Base-by-base conservation (phyloP, 257 asterid species). In the Rubia yunnanensis region DNA sequence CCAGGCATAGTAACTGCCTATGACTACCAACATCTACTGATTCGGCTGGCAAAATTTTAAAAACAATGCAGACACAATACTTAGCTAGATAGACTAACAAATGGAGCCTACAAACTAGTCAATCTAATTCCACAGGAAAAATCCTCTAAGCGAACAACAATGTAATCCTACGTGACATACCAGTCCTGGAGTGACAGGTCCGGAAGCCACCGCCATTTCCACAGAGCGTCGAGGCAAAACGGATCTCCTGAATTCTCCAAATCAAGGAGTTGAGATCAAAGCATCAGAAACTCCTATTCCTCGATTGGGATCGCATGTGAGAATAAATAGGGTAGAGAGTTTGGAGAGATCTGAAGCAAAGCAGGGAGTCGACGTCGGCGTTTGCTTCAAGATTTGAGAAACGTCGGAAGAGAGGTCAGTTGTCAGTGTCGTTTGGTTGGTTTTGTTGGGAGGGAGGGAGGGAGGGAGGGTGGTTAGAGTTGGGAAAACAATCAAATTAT, bases 171-270 rank as follows among this genome's bases (percentile, higher is more conserved):
- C 20, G 22, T 7, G 7, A 57, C 78, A 13, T 65, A 88, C 95
- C 90, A 80, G 95, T 30, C 92, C 92, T 36, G 92, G 79, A 11
- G 90, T 81, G 74, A 86, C 80, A 55, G 86, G 95, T 53, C 86
- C 92, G 65, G 92, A 57, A 77, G 63, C 86, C 84, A 77, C 87
- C 69, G 80, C 81, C 96, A 88, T 86, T 74, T 75, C 22, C 55
- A 26, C 30, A 52, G 53, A 61, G 38, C 68, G 9, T 30, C 10
- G 17, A 4, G 22, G 23, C 24, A 31, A 26, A 39, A 24, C 10
- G 7, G 17, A 39, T 24, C 13, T n/a, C 66, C 65, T 53, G 68
- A 53, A 36, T 32, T 22, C 53, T 67, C 24, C 63, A 68, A 74
- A 71, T 58, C 22, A 28, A 8, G 11, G 32, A 65, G 60, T 65